Conservation (phyloP, 306 rosid genomes). For the Crataegus laevigata region DNA sequence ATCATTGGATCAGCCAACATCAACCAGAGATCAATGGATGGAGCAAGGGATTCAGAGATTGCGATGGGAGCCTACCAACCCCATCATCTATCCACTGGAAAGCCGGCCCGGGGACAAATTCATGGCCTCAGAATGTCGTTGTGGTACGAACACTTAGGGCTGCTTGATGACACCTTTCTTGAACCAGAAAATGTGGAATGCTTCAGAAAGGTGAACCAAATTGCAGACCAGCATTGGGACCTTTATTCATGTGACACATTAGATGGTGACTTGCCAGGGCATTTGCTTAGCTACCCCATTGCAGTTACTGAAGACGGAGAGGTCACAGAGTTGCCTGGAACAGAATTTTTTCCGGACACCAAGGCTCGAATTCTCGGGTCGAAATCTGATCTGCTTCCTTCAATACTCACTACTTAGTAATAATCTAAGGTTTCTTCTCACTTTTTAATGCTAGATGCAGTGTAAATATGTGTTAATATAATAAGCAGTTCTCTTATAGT, state of each 20-base stretch:
- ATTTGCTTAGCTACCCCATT: conserved; percentile 42
- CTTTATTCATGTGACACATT: conserved; percentile 17
- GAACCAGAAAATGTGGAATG: conserved; percentile 34
- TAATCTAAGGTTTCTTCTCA: neutral
- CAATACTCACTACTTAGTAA: conserved; percentile 35
- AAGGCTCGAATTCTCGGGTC: conserved; percentile 35
- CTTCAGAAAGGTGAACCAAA: conserved; percentile 28
- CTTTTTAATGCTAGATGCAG: neutral
- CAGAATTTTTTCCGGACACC: conserved; percentile 36
- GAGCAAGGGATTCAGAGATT: conserved; percentile 43
- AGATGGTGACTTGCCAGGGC: conserved; percentile 33
- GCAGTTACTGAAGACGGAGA: conserved; percentile 26
- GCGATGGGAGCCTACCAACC: conserved; percentile 57
- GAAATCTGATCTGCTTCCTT: conserved; percentile 34
- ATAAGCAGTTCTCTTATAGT: neutral
- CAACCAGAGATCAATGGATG: conserved; percentile 53
- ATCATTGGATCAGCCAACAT: conserved; percentile 48
- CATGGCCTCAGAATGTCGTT: conserved; percentile 46
- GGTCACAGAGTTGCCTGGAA: conserved; percentile 17
- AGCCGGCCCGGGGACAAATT: conserved; percentile 41
- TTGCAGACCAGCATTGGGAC: conserved; percentile 27
- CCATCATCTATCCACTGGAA: conserved; percentile 21
- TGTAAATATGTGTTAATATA: neutral
- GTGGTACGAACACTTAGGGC: conserved; percentile 49
- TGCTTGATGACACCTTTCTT: conserved; percentile 27